Percentiles rank a stretch among this genome's conserved stretches.
Evolutionary conservation across 306 rosid species (phyloP).

Genomic region (Comarum palustre): DNA sequence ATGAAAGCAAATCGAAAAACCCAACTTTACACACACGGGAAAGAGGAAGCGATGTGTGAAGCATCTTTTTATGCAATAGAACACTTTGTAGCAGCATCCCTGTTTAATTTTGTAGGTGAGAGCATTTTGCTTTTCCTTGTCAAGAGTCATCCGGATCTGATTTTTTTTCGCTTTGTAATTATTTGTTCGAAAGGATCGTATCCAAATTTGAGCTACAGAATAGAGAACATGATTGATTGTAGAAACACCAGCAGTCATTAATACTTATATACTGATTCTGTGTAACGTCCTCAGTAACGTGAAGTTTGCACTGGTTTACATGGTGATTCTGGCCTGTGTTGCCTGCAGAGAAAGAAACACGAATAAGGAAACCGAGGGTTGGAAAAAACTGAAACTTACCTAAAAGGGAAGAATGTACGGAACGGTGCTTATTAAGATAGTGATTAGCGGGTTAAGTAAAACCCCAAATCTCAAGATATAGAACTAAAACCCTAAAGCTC

Average conservation of each 20-base stretch:
- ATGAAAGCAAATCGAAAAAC: constrained; percentile 36
- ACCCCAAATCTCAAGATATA: background rate
- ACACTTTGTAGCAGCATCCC: background rate
- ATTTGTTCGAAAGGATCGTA: background rate
- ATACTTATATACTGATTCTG: background rate
- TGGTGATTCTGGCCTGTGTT: background rate
- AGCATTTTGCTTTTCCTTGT: constrained; percentile 2
- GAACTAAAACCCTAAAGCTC: constrained; percentile 20
- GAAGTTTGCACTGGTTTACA: background rate
- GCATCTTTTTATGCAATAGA: constrained; percentile 23
- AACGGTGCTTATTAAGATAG: background rate
- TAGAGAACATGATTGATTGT: constrained; percentile 14
- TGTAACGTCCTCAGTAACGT: background rate
- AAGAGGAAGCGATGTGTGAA: constrained; percentile 35
- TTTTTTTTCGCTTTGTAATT: constrained; percentile 21
- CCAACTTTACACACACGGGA: constrained; percentile 35
- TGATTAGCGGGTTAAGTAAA: constrained; percentile 1
- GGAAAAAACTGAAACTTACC: background rate
- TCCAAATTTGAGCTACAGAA: constrained; percentile 8
- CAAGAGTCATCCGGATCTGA: background rate
- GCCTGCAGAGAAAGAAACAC: background rate
- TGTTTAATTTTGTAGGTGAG: constrained; percentile 26
- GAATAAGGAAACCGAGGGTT: background rate
- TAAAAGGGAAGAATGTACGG: background rate
- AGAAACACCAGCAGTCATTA: background rate